Percentiles rank a stretch among this genome's conserved stretches.
Evolutionary conservation across 805 yeast species (phyloP).

Genomic region (Spathaspora sp.): DNA sequence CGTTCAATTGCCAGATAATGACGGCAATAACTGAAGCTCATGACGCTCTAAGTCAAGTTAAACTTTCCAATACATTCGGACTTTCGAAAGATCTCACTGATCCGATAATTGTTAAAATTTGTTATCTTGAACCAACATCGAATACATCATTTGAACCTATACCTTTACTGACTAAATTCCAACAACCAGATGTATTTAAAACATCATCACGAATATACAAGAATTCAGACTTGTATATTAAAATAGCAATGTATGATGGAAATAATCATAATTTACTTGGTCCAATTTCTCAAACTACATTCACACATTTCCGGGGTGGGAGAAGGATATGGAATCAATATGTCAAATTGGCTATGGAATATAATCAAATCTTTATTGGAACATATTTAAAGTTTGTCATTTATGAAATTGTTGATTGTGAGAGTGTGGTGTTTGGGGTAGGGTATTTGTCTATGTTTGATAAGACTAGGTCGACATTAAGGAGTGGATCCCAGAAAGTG

Average conservation of each 20-base stretch:
- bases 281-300: slow-evolving; percentile 32
- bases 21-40: background rate
- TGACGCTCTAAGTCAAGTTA: background rate
- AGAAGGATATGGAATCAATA: slow-evolving; percentile 66
- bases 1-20: background rate
- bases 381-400: slow-evolving; percentile 58
- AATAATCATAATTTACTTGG: slow-evolving; percentile 23
- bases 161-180: slow-evolving; percentile 26
- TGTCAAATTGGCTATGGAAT: slow-evolving; percentile 67
- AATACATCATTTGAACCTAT: background rate
- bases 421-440: slow-evolving; percentile 52
- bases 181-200: slow-evolving; percentile 32
- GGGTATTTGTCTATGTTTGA: slow-evolving; percentile 62
- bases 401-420: slow-evolving; percentile 64
- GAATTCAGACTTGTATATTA: slow-evolving; percentile 34
- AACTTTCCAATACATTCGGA: slow-evolving; percentile 29
- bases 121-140: slow-evolving; percentile 19
- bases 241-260: slow-evolving; percentile 29
- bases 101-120: slow-evolving; percentile 31
- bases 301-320: slow-evolving; percentile 25
- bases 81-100: slow-evolving; percentile 33
- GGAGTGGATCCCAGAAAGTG: slow-evolving; percentile 66
- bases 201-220: slow-evolving; percentile 24
- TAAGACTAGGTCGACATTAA: slow-evolving; percentile 48
- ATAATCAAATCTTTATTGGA: slow-evolving; percentile 65